Evolutionary conservation across 2,329 filamentous ascomycete species (phyloP).

Genomic region (Cordyceps cateniannulata): DNA sequence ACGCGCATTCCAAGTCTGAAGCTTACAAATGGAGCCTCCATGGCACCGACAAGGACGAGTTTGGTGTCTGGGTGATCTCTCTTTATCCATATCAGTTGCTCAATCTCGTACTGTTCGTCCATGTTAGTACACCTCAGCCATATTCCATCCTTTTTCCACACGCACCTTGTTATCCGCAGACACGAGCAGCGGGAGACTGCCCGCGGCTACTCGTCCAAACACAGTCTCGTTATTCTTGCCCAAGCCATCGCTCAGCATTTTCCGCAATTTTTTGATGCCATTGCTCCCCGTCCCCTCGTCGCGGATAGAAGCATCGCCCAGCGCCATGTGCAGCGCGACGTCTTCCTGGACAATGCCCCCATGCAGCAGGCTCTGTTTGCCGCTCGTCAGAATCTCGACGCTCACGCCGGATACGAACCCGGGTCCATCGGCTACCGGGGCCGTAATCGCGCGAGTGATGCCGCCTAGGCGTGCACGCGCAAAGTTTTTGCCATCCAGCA

Average conservation of each 20-base stretch:
- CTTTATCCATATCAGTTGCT: slow-evolving; percentile 33
- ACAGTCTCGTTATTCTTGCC: slow-evolving; percentile 27
- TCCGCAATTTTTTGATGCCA: slow-evolving; percentile 28
- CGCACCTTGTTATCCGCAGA: slow-evolving; percentile 31
- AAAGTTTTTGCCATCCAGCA: slow-evolving; percentile 34
- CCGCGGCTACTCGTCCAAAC: slow-evolving; percentile 31
- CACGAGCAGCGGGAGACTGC: slow-evolving; percentile 33
- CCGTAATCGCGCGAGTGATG: slow-evolving; percentile 36
- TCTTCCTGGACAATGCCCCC: slow-evolving; percentile 36
- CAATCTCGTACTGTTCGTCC: slow-evolving; percentile 29
- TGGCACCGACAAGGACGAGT: slow-evolving; percentile 32
- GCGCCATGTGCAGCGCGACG: slow-evolving; percentile 34
- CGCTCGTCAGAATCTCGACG: slow-evolving; percentile 32
- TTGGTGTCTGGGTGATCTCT: slow-evolving; percentile 27
- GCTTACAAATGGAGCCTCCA: slow-evolving; percentile 31
- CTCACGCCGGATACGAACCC: slow-evolving; percentile 35
- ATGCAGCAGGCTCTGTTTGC: slow-evolving; percentile 30
- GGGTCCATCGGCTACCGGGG: slow-evolving; percentile 24
- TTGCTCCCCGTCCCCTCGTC: slow-evolving; percentile 20
- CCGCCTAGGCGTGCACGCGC: slow-evolving; percentile 35
- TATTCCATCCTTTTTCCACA: not conserved
- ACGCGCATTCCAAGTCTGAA: no score
- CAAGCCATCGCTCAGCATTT: slow-evolving; percentile 27
- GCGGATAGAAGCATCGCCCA: slow-evolving; percentile 29
- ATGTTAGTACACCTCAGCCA: not conserved